Evolutionary conservation across 2,329 filamentous ascomycete genomes (phyloP).

Genomic region (Passalora sequoiae): DNA sequence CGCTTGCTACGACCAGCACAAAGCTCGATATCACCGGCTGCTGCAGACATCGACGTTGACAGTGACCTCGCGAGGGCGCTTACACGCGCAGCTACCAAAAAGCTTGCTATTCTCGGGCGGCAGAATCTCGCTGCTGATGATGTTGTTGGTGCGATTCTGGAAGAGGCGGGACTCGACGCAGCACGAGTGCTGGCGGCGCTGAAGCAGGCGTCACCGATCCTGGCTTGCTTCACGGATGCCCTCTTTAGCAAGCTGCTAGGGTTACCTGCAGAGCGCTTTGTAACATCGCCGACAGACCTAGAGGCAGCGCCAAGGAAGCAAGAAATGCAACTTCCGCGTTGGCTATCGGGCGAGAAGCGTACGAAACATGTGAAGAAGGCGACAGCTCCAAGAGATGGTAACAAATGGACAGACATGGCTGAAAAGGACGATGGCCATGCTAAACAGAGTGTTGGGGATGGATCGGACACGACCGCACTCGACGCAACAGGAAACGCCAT

Average conservation of each 20-base stretch:
- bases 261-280: neutral
- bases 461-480: neutral
- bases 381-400: neutral
- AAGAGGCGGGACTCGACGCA: neutral
- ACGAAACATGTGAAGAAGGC: neutral
- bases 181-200: too few species aligned
- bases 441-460: neutral
- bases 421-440: neutral
- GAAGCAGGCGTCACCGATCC: too few species aligned
- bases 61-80: slow-evolving; percentile 4
- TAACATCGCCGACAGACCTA: neutral
- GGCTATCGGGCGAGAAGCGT: neutral
- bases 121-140: slow-evolving; percentile 7
- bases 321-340: neutral
- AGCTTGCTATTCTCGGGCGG: slow-evolving; percentile 4
- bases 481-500: neutral
- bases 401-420: neutral
- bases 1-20: neutral
- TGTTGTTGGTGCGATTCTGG: neutral
- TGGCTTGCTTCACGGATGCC: neutral
- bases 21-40: neutral
- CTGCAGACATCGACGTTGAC: neutral
- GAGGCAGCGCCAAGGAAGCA: neutral
- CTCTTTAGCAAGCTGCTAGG: neutral
- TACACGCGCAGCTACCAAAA: neutral